phyloP scores from a whole-genome alignment of 768 basidiomycete species.

The Rhodotorula diobovata region DNA sequence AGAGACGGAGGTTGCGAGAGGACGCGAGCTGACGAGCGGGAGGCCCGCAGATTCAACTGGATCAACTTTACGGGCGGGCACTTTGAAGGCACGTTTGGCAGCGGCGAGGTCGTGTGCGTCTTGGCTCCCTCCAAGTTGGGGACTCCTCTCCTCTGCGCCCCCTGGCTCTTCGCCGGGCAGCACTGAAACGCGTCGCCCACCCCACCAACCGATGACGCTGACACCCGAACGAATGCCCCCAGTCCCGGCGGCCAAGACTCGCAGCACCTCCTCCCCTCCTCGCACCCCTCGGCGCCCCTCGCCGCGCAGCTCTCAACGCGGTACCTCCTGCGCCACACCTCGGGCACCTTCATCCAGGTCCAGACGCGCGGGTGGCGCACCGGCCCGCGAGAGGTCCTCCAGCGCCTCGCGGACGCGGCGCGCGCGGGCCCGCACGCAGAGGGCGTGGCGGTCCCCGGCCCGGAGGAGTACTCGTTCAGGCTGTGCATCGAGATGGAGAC shows the following conservation, averaged over 20 bases:
- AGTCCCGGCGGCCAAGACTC: constrained; percentile 31
- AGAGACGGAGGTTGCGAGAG: too few relatives aligned
- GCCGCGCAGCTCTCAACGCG: constrained; percentile 25
- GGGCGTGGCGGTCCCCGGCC: constrained; percentile 3
- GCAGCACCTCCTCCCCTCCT: constrained; percentile 16
- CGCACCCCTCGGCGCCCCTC: constrained; percentile 19
- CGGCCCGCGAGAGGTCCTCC: constrained; percentile 23
- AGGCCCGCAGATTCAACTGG: constrained; percentile 20
- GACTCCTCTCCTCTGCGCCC: too few relatives aligned
- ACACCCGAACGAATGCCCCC: not conserved
- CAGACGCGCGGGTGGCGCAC: constrained; percentile 35
- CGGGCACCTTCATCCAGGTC: constrained; percentile 28
- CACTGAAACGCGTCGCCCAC: too few relatives aligned
- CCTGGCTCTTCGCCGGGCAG: too few relatives aligned
- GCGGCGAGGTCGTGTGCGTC: constrained; percentile 22
- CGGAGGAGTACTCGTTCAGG: constrained; percentile 34
- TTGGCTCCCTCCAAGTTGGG: too few relatives aligned
- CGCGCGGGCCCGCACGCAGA: constrained; percentile 2
- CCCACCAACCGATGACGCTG: too few relatives aligned
- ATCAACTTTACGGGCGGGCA: constrained; percentile 33
- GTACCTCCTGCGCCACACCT: constrained; percentile 25
- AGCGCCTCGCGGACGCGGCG: constrained; percentile 17
- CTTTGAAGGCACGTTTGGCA: constrained; percentile 13
- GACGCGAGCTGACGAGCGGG: not conserved
- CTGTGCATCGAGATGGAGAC: constrained; percentile 37